Base-by-base conservation (phyloP, 2,329 filamentous ascomycete genomes). In the Cladosporium austrohemisphaericum region DNA sequence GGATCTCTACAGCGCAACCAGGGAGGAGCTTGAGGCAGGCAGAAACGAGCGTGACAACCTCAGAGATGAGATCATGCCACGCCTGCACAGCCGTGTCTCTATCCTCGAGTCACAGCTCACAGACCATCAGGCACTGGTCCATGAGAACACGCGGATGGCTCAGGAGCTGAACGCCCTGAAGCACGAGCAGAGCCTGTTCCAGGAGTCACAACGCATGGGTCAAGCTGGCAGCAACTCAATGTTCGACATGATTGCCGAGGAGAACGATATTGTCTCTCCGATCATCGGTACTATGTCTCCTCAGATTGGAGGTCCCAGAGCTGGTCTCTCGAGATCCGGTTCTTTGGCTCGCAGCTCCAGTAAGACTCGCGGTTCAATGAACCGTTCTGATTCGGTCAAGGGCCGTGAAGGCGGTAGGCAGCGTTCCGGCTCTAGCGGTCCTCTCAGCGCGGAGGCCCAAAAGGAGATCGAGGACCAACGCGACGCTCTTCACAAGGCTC, bases 391-490 rank as follows among this genome's bases (percentile, higher is more conserved):
- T 57, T 60, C 63, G 60, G 48, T 71, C 65, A 52, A 71, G 67
- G 55, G 71, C 65, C 10, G 68, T 19, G 60, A 58, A n/a, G 59
- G 60, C 18, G 57, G 58, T 26, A 80, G 56, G 16, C 56, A 60
- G 43, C 64, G 72, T 4, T 73, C 72, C 8, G 72, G 71, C 37
- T 50, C 47, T 3, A 43, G 37, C 31, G 47, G 47, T n/a, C 50
- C 56, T 2, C 56, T 65, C 19, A 58, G 57, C 13, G 81, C 84
- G 1, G 90, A 95, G 57, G 80, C 87, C 23, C 76, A 95, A 14
- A 95, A 95, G 68, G 92, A 97, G 57, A 84, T 96, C 9, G 92
- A 97, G 69, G 84, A 88, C 35, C 93, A 98, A 71, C 82, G 93
- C 38, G 92, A 98, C 68, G 91, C 92, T 1, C 76, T 98, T 5